Evolutionary conservation across 106 monocot genomes (phyloP).

Genomic region (Dendrobium huoshanense): DNA sequence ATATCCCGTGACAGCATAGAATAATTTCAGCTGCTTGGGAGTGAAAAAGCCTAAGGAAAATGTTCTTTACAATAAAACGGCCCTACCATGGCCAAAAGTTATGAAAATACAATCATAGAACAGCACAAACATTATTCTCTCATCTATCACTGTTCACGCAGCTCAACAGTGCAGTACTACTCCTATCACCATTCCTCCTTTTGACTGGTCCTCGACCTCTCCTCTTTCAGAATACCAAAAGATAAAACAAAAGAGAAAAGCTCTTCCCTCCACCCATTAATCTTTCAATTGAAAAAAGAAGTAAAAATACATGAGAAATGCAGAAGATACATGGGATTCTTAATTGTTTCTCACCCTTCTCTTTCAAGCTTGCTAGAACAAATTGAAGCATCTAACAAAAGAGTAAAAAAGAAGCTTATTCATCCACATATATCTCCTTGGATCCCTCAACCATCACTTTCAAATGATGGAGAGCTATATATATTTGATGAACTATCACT

Average conservation of each 20-base stretch:
- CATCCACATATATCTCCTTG: neutral
- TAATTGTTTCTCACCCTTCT: too few species aligned
- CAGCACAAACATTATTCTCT: too few species aligned
- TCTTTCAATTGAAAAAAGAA: neutral
- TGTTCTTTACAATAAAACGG: too few species aligned
- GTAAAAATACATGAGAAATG: too few species aligned
- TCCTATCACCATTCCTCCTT: neutral
- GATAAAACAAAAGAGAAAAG: neutral
- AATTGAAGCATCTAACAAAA: neutral
- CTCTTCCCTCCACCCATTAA: neutral
- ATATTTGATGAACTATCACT: neutral
- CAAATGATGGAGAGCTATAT: neutral
- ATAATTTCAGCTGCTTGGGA: too few species aligned
- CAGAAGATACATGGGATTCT: too few species aligned
- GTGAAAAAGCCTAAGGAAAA: too few species aligned
- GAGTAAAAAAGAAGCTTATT: neutral
- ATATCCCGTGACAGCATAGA: too few species aligned
- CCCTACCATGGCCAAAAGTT: too few species aligned
- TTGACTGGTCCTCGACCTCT: neutral
- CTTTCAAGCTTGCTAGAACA: neutral
- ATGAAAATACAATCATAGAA: too few species aligned
- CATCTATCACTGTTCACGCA: too few species aligned
- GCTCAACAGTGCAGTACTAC: too few species aligned
- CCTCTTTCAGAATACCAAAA: neutral
- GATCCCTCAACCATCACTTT: conserved; percentile 3